These are phyloP conservation scores for Peniophora sp. DNA, from an alignment of 1,284 basidiomycete species.

Conservation along the genomic window DNA sequence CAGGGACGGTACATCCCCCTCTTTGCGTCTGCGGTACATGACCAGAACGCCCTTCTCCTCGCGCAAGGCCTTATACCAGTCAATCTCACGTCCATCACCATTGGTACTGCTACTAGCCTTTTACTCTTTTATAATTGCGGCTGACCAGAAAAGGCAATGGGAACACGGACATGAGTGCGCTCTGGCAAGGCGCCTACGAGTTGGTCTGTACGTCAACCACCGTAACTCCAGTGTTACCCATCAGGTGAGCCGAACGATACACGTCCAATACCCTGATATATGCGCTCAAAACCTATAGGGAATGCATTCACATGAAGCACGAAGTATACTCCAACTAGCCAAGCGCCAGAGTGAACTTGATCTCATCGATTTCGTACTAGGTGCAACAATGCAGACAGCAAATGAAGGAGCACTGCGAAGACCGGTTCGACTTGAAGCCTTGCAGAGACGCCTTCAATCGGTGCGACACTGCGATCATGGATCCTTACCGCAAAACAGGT, in stretches of 20 bases:
- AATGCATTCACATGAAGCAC: conserved; percentile 25
- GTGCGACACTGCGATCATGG: conserved; percentile 19
- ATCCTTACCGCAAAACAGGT: conserved; percentile 11
- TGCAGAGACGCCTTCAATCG: conserved; percentile 31
- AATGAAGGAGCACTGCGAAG: conserved; percentile 19
- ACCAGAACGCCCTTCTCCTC: not conserved
- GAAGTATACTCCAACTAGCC: conserved; percentile 22
- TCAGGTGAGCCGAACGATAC: conserved; percentile 12
- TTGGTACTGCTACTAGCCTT: too few relatives aligned
- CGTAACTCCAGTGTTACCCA: conserved; percentile 17
- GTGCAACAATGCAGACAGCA: conserved; percentile 22
- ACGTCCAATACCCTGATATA: not conserved
- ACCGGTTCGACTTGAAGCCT: conserved; percentile 26
- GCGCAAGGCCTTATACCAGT: not conserved
- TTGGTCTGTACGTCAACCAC: conserved; percentile 22
- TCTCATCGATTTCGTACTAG: conserved; percentile 5
- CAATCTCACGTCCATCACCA: conserved; percentile 10
- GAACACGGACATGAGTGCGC: conserved; percentile 16
- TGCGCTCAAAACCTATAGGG: conserved; percentile 8
- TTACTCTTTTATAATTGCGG: too few relatives aligned
- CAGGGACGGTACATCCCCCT: conserved; percentile 75
- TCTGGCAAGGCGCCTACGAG: conserved; percentile 23
- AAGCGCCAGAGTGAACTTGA: not conserved
- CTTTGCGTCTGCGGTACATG: not conserved
- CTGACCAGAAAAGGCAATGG: conserved; percentile 32